These are phyloP conservation scores for Eucalyptus regnans DNA, from an alignment of 345 rosid genomes.

Conservation along the genomic window DNA sequence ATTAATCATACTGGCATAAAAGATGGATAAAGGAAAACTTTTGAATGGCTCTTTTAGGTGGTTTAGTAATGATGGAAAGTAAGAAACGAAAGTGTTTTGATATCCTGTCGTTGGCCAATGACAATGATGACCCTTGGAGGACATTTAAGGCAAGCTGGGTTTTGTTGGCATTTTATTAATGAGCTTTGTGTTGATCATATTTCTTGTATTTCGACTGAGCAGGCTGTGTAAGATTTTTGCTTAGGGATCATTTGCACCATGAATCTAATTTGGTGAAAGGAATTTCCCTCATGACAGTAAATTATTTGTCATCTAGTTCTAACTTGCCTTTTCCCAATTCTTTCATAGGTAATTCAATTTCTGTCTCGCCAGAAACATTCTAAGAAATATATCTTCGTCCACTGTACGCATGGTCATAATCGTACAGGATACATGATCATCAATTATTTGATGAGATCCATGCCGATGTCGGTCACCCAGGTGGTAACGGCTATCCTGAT, in stretches of 20 bases:
- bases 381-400: slow-evolving; percentile 86
- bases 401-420: slow-evolving; percentile 98
- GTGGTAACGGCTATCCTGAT: slow-evolving; percentile 8
- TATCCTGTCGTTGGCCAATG: neutral
- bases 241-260: neutral
- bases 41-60: neutral
- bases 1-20: neutral
- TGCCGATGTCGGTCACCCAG: slow-evolving; percentile 70
- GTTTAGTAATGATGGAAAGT: neutral
- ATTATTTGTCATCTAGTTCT: neutral
- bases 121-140: neutral
- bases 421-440: slow-evolving; percentile 97
- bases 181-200: neutral
- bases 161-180: neutral
- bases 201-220: neutral
- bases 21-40: neutral
- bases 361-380: slow-evolving; percentile 53
- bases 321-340: neutral
- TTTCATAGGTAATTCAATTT: slow-evolving; percentile 66
- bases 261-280: neutral
- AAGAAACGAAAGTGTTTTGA: neutral
- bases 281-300: neutral
- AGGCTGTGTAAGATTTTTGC: neutral
- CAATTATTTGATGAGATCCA: slow-evolving; percentile 87
- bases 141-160: neutral